Conservation (phyloP, 108 stramenopile genomes). For the Nitzschia palea region DNA sequence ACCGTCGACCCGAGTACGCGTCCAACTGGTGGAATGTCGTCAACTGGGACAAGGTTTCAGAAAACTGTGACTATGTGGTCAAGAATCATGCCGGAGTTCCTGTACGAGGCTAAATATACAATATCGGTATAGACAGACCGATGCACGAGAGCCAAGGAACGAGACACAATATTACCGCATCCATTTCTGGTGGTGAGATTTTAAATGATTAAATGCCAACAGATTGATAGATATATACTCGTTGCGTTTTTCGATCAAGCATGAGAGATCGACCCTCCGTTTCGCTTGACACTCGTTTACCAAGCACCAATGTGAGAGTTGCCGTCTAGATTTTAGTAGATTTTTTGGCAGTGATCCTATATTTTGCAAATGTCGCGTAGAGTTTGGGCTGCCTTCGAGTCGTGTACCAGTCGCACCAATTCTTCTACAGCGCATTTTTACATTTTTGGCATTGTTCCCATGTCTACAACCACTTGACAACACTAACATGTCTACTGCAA, state of each 20-base stretch:
- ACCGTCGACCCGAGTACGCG: conserved; percentile 96
- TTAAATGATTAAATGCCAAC: background rate
- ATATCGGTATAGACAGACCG: too few species aligned
- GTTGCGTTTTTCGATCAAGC: background rate
- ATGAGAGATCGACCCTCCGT: background rate
- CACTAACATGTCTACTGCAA: background rate
- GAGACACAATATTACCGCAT: background rate
- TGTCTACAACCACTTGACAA: background rate
- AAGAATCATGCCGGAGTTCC: conserved; percentile 83
- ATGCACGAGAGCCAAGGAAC: background rate
- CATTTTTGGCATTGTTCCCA: background rate
- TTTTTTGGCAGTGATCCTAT: too few species aligned
- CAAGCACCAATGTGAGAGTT: background rate
- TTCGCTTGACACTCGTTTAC: background rate
- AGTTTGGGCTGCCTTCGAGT: background rate
- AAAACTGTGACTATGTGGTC: conserved; percentile 84
- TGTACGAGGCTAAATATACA: background rate
- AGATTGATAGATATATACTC: background rate
- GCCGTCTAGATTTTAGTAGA: background rate
- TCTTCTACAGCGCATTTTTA: background rate
- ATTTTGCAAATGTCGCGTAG: too few species aligned
- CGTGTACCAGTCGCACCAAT: background rate
- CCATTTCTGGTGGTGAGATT: too few species aligned
- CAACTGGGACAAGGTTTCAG: conserved; percentile 94
- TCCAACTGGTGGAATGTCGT: conserved; percentile 96